Evolutionary conservation across 2,329 filamentous ascomycete genomes (phyloP), one percentile per base, ranked within the genome.

Genomic region (Hymenoscyphus infarciens): DNA sequence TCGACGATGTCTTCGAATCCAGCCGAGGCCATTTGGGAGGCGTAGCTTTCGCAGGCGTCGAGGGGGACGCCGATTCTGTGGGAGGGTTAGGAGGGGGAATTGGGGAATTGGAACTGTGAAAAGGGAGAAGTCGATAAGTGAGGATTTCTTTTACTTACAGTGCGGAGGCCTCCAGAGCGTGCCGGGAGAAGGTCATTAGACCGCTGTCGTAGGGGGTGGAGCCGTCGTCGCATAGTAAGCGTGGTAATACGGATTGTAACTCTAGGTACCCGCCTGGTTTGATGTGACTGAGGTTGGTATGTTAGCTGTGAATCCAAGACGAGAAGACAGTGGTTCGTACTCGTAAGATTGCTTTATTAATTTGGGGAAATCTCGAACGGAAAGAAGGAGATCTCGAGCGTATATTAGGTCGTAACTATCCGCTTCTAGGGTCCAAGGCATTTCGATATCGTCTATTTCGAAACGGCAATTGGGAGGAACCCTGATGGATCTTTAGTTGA

Each of bases 401-500:
- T 83, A 81, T 61, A 84, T 79, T 63, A 79, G 80, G 67, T 83
- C 81, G 68, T 82, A 83, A 31, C 56, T 66, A 63, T 80, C 73
- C 2, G 75, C 69, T 61, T 77, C 79, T 3, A 61, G 63, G 5
- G 79, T 74, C 82, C 82, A 85, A 4, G 77, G 72, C 63, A 79
- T 74, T 68, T 83, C 80, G 11, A 80, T 75, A 66, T 84, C 82
- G 64, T 84, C 81, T 8, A 84, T 75, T 56, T 82, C 72, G 70
- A 84, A 84, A 15, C 75, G 75, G 42, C 82, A 75, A 64, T 84
- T 84, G 13, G 80, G 77, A 25, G 82, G 81, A 3, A 69, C 66
- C 66, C 67, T 67, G n/a, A 75, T 75, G 42, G 11, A 10, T 49
- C 15, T 7, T 42, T 49, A 49, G n/a, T 25, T 15, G 19, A 11